Evolutionary conservation across 2,329 filamentous ascomycete genomes (phyloP), one percentile per base, ranked within the genome.

Genomic region (Fusarium papillatum): DNA sequence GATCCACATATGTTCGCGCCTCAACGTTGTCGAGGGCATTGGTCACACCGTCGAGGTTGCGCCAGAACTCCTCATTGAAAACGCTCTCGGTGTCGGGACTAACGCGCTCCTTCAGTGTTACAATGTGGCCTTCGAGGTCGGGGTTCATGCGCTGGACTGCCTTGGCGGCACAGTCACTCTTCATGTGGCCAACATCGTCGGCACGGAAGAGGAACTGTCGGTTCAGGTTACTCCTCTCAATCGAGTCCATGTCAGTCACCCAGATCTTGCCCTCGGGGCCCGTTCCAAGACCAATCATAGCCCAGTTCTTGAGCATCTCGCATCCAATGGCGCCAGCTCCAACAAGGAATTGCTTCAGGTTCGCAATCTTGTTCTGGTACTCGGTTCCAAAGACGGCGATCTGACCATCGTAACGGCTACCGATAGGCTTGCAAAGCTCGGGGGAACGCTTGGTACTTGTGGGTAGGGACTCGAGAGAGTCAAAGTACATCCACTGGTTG

Each of bases 301-400:
- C 96, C 96, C 97, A 99, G 85, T 98, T 98, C 91, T 99, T 99
- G 78, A 99, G 88, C 94, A 98, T 99, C 83, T 99, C 97, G 82
- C 97, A 99, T 57, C 97, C 97, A 83, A 99, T 99, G 75, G 97
- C 97, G 80, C 97, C 97, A 59, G 97, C 95, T 78, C 97, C 97
- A 69, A 99, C 97, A 67, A 99, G 89, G 88, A 99, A 99, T 80
- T 98, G 92, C 81, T 93, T 97, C 73, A 97, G 86, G 80, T 98
- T 98, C 72, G 93, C 91, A 78, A 99, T 90, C 88, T 98, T 98
- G 64, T 98, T 94, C 85, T 99, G 97, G 85, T 93, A 99, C 75
- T 98, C 95, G 80, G 91, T 93, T 73, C 97, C 97, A 77, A 99
- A 98, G 2, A 99, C 97, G 4, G 95, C 96, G 81, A 99, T 98